Percentiles rank a stretch among this genome's conserved stretches.
Evolutionary conservation across 2,329 filamentous ascomycete genomes (phyloP).

Genomic region (Aspergillaceae sp.): DNA sequence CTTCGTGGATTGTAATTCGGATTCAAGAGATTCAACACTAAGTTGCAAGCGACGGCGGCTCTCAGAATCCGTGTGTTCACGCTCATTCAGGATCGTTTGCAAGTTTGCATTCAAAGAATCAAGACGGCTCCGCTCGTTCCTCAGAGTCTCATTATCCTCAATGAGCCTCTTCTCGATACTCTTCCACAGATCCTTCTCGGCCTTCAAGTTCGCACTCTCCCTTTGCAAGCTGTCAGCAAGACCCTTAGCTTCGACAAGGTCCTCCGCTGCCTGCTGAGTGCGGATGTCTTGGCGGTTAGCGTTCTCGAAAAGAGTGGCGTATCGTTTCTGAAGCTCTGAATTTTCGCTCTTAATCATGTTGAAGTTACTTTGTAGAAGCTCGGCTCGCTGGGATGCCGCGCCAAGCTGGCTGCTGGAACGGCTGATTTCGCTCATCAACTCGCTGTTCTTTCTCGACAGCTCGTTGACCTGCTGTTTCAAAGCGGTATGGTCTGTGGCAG

Average conservation of each 20-base stretch:
- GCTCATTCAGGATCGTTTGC: slow-evolving; percentile 85
- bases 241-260: slow-evolving; percentile 77
- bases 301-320: slow-evolving; percentile 65
- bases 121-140: slow-evolving; percentile 75
- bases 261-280: slow-evolving; percentile 86
- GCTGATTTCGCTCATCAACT: slow-evolving; percentile 73
- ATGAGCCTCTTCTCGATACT: slow-evolving; percentile 80
- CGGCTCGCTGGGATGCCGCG: slow-evolving; percentile 72
- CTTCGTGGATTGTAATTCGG: slow-evolving; percentile 68
- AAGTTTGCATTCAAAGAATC: slow-evolving; percentile 76
- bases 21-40: slow-evolving; percentile 69
- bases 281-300: slow-evolving; percentile 83
- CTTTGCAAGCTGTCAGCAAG: slow-evolving; percentile 78
- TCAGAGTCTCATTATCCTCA: slow-evolving; percentile 76
- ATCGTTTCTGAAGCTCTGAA: slow-evolving; percentile 73
- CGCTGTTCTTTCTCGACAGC: slow-evolving; percentile 71
- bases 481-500: slow-evolving; percentile 68
- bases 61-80: slow-evolving; percentile 75
- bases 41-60: slow-evolving; percentile 68
- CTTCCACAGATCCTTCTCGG: slow-evolving; percentile 91
- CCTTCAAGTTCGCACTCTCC: slow-evolving; percentile 86
- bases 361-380: slow-evolving; percentile 85
- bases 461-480: slow-evolving; percentile 77
- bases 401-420: slow-evolving; percentile 71
- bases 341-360: slow-evolving; percentile 78